Conservation (phyloP, 139 green algal genomes). For the Zygnema circumcarinatum region DNA sequence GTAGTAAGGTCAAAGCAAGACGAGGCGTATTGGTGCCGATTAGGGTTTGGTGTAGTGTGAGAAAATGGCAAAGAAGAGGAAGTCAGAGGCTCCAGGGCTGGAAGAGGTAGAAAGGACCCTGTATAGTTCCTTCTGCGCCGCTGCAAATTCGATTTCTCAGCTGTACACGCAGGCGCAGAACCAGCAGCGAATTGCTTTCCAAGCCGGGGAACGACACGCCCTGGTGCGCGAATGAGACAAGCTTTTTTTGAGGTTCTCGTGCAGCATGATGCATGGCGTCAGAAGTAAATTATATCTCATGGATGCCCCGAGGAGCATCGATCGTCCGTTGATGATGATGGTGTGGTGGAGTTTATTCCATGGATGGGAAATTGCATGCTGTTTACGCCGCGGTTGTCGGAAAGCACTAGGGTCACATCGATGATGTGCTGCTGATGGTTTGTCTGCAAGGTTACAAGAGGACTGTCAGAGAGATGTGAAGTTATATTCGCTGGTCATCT, state of each 20-base stretch:
- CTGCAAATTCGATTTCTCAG: slow-evolving; percentile 58
- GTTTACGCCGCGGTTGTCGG: background rate
- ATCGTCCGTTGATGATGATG: too few species aligned
- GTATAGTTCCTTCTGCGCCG: slow-evolving; percentile 52
- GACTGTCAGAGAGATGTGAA: too few species aligned
- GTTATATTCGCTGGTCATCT: too few species aligned
- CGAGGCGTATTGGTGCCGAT: too few species aligned
- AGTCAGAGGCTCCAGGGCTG: slow-evolving; percentile 46
- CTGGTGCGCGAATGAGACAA: slow-evolving; percentile 2
- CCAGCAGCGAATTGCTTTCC: slow-evolving; percentile 48
- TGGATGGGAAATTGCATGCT: background rate
- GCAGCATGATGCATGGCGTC: background rate
- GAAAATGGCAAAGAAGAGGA: slow-evolving; percentile 60
- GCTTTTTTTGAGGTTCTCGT: background rate
- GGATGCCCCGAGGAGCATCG: too few species aligned
- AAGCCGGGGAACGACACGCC: slow-evolving; percentile 41
- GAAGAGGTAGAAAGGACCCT: slow-evolving; percentile 54
- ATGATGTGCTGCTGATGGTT: too few species aligned
- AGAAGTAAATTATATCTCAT: background rate
- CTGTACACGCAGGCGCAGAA: slow-evolving; percentile 57
- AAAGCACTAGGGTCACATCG: too few species aligned
- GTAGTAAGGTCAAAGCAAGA: too few species aligned
- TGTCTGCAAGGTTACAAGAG: too few species aligned
- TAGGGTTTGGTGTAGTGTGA: too few species aligned
- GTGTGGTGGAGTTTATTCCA: too few species aligned